phyloP scores from a whole-genome alignment of 768 basidiomycete species.

The Agaricus sinodeliciosus region DNA sequence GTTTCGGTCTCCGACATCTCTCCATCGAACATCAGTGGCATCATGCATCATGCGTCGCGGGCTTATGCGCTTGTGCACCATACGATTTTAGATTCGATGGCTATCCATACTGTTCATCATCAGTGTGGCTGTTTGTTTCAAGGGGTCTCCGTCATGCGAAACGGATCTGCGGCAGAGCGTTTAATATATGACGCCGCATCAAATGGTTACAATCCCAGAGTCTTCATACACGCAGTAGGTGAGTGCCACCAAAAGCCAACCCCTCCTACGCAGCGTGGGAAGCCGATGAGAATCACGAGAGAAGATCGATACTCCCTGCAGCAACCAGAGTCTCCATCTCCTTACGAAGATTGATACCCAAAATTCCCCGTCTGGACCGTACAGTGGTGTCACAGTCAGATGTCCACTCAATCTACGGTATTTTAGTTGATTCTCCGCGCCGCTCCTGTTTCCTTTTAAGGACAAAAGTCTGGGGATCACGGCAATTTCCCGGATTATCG shows the following conservation, averaged over 20 bases:
- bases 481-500: neutral
- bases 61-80: neutral
- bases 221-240: neutral
- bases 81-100: slow-evolving; percentile 9
- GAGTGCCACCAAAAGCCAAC: neutral
- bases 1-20: neutral
- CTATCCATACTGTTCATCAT: slow-evolving; percentile 3
- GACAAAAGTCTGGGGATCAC: neutral
- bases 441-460: neutral
- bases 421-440: neutral
- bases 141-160: neutral
- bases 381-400: slow-evolving; percentile 4
- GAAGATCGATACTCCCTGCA: slow-evolving; percentile 7
- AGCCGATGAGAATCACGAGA: slow-evolving; percentile 6
- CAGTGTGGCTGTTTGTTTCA: neutral
- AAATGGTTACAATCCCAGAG: neutral
- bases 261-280: neutral
- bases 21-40: neutral
- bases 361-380: neutral
- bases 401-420: slow-evolving; percentile 10
- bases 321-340: slow-evolving; percentile 1
- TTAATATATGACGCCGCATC: neutral
- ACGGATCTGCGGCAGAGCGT: neutral
- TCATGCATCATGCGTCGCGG: slow-evolving; percentile 1
- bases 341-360: slow-evolving; percentile 10